Evolutionary conservation across 2,329 filamentous ascomycete species (phyloP).

Genomic region (Colletotrichum tropicale): DNA sequence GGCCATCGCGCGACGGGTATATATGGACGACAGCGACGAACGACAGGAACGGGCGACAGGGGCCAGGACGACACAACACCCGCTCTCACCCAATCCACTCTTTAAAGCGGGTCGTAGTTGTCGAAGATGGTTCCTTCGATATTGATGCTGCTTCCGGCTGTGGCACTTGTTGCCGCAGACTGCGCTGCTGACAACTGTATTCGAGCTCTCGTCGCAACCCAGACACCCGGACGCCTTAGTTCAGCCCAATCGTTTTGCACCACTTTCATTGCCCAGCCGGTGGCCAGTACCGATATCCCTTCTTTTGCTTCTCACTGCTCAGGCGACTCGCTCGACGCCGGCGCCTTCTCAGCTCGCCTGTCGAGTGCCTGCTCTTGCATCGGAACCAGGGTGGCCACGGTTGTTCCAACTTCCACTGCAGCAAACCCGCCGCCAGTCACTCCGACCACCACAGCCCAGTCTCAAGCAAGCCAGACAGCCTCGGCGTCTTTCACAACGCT

Average conservation of each 20-base stretch:
- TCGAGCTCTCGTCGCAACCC: slow-evolving; percentile 35
- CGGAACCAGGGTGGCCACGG: not conserved
- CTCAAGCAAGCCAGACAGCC: not conserved
- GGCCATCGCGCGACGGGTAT: not conserved
- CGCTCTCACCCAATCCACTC: not conserved
- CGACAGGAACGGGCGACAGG: not conserved
- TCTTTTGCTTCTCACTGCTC: not conserved
- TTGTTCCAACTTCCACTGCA: not conserved
- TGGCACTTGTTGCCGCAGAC: not conserved
- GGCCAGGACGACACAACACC: not conserved
- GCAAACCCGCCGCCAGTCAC: not conserved
- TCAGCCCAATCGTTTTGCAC: slow-evolving; percentile 33
- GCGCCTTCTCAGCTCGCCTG: not conserved
- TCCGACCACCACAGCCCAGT: not conserved
- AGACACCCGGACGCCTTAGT: slow-evolving; percentile 31
- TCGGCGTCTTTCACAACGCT: not conserved
- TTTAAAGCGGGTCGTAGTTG: not conserved
- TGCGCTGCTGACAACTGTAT: slow-evolving; percentile 39
- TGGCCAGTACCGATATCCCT: not conserved
- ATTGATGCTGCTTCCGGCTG: not conserved
- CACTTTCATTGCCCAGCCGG: not conserved
- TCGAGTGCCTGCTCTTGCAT: not conserved
- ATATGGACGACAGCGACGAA: not conserved
- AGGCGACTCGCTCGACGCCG: not conserved
- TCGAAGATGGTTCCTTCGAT: not conserved